Evolutionary conservation across 345 rosid species (phyloP).

Genomic region (Ceriops tagal): DNA sequence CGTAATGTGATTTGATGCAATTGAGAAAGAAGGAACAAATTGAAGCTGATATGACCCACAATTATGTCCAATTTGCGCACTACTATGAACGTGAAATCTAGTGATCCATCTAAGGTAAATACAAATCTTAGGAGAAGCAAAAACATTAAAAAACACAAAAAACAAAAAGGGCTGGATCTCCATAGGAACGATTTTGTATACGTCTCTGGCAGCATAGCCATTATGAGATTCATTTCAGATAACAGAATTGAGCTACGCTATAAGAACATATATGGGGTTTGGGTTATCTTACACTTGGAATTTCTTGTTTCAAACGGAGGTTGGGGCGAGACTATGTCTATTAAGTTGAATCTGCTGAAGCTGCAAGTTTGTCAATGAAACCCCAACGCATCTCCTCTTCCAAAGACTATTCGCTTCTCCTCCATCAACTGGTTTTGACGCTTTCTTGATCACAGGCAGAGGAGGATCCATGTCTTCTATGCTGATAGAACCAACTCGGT

Average conservation of each 20-base stretch:
- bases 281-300: no score
- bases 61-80: background rate
- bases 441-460: constrained; percentile 71
- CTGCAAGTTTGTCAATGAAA: constrained; percentile 46
- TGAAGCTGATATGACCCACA: background rate
- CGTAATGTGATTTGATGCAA: background rate
- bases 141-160: background rate
- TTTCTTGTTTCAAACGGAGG: constrained; percentile 41
- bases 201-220: background rate
- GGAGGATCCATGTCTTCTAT: constrained; percentile 84
- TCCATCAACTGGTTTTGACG: constrained; percentile 20
- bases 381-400: constrained; percentile 67
- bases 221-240: background rate
- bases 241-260: background rate
- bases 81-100: background rate
- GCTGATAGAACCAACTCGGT: constrained; percentile 18
- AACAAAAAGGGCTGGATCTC: background rate
- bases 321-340: constrained; percentile 30
- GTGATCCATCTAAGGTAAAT: no score
- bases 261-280: no score
- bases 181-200: background rate
- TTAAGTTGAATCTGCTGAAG: constrained; percentile 42
- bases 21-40: background rate
- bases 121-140: background rate
- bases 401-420: constrained; percentile 41